A percentile compares a stretch with the other conserved stretches of the same genome.
Conservation (phyloP, 2,329 filamentous ascomycete species). For the Zymoseptoria crescenta region DNA sequence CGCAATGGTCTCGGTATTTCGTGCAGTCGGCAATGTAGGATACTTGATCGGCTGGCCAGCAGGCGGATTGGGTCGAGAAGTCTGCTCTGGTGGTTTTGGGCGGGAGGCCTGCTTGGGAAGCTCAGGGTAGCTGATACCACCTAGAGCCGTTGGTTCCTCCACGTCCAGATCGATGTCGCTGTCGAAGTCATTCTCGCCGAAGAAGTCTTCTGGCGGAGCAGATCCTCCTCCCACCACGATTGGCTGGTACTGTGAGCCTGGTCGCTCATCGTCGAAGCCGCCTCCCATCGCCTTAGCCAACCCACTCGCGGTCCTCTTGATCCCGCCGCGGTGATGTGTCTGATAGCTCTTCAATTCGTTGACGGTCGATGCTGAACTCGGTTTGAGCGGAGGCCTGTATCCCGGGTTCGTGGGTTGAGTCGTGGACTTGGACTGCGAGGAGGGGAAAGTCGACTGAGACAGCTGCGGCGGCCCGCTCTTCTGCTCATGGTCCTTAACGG, state of each 20-base stretch:
- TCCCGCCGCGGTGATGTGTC: conserved; percentile 19
- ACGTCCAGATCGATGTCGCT: conserved; percentile 72
- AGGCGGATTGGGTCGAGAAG: conserved; percentile 2
- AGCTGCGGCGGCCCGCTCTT: conserved; percentile 25
- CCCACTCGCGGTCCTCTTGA: conserved; percentile 42
- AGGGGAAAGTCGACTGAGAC: conserved; percentile 50
- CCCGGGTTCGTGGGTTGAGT: conserved; percentile 21
- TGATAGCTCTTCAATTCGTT: conserved; percentile 19
- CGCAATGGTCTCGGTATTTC: conserved; percentile 3
- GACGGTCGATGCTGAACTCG: conserved; percentile 21
- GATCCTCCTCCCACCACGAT: conserved; percentile 12
- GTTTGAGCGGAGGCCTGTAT: conserved; percentile 30
- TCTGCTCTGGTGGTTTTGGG: conserved; percentile 16
- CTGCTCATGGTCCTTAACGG: conserved; percentile 34
- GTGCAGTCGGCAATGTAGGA: conserved; percentile 24
- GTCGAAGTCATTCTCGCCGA: conserved; percentile 77
- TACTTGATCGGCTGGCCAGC: conserved; percentile 13
- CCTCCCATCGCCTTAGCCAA: conserved; percentile 39
- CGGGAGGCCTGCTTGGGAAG: conserved; percentile 25
- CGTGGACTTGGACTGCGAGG: conserved; percentile 49
- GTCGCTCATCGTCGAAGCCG: conserved; percentile 29
- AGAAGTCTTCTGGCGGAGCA: conserved; percentile 29
- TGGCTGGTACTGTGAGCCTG: conserved; percentile 22
- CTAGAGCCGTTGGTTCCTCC: conserved; percentile 43
- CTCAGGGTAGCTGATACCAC: conserved; percentile 37